Conservation (phyloP, 2,329 filamentous ascomycete species). For the Aciculosporium take region DNA sequence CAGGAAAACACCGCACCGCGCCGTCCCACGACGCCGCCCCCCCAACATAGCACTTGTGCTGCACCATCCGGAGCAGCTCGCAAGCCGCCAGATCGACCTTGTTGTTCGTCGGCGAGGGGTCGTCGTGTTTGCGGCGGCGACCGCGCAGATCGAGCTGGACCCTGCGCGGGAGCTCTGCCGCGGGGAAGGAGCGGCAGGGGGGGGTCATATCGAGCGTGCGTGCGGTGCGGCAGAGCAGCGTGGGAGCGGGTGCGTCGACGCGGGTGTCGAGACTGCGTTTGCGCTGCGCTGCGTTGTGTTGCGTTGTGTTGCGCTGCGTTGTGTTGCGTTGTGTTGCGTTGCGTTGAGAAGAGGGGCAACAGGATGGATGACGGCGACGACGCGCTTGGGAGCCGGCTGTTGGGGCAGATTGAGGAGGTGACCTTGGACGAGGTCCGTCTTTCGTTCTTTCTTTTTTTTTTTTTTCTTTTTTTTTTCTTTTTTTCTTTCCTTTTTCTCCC, state of each 20-base stretch:
- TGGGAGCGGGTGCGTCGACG: too few species aligned
- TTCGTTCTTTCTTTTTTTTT: not conserved
- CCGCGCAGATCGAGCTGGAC: slow-evolving; percentile 34
- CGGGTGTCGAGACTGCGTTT: too few species aligned
- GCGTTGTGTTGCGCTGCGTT: too few species aligned
- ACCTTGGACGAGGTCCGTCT: slow-evolving; percentile 44
- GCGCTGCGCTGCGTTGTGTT: too few species aligned
- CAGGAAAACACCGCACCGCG: slow-evolving; percentile 39
- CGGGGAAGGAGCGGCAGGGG: slow-evolving; percentile 40
- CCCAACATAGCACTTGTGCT: slow-evolving; percentile 45
- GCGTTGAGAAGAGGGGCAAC: not conserved
- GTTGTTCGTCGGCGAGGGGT: slow-evolving; percentile 16
- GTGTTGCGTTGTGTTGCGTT: too few species aligned
- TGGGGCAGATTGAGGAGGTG: slow-evolving; percentile 41
- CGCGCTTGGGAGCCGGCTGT: slow-evolving; percentile 34
- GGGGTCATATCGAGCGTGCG: slow-evolving; percentile 35
- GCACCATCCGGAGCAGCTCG: slow-evolving; percentile 42
- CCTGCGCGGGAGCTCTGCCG: slow-evolving; percentile 32
- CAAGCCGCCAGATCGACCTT: slow-evolving; percentile 39
- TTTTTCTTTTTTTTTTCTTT: not conserved
- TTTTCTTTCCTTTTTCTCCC: not conserved
- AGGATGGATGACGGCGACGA: slow-evolving; percentile 24
- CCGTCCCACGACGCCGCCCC: slow-evolving; percentile 30
- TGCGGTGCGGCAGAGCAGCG: too few species aligned
- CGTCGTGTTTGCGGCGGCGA: slow-evolving; percentile 36